Base-by-base conservation (phyloP, 306 rosid species). In the Gynostemma pentaphyllum region DNA sequence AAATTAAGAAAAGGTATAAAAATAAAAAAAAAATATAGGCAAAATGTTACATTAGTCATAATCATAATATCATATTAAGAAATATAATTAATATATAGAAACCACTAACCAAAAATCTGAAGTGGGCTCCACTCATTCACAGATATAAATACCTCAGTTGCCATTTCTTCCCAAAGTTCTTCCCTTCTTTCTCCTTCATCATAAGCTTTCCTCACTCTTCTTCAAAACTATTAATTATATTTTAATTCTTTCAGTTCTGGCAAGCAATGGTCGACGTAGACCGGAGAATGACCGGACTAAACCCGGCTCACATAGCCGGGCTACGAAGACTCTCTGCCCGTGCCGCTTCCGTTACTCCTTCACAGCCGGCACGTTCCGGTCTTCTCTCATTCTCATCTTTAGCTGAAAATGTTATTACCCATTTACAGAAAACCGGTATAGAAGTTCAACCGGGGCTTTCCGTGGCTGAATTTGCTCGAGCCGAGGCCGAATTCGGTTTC, bases 251-350 rank as follows among this genome's bases (percentile, higher is more conserved):
- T 32, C 5, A 2, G 4, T 34, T 57, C 64, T 11, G 19, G 1
- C 42, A 18, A 32, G 39, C 44, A 78, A 94, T 94, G 99, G 99
- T 94, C n/a, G 99, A 94, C 82, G 97, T 94, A 22, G 99, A 86
- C 83, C 89, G 94, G 76, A 82, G 99, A 59, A 89, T 94, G 89
- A 62, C 94, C 79, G 95, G 97, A 59, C 87, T 89, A 4, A 94
- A 86, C 72, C 97, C 99, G 87, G 95, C 91, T 18, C 94, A 94
- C 67, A 47, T 83, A 9, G 99, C 99, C 51, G 99, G 99, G 14
- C 76, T 94, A 11, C 87, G 99, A 5, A 94, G 99, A 0, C 85
- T 94, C 36, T 94, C 99, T 0, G 99, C 95, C 2, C 81, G 99
- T n/a, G 99, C 99, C 0, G 95, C 96, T 0, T 80, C 96, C 0